phyloP scores from a whole-genome alignment of 768 basidiomycete genomes.

The Mycena rosella region DNA sequence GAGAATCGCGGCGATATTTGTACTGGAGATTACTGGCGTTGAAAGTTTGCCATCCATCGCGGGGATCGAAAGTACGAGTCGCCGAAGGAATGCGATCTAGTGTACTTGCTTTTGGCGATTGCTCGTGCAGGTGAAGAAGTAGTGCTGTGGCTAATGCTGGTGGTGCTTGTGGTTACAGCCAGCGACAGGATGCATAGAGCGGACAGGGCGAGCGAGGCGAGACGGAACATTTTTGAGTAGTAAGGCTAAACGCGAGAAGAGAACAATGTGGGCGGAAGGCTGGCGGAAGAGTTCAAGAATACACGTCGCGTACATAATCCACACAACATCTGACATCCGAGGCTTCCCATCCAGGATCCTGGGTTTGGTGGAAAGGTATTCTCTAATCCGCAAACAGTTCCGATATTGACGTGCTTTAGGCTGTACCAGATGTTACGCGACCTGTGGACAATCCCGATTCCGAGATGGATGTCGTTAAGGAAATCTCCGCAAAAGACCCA shows the following conservation, averaged over 20 bases:
- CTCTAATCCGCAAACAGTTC: too few species aligned
- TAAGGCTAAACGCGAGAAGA: background rate
- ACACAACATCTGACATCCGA: background rate
- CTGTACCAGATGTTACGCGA: background rate
- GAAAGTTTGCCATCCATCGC: slow-evolving; percentile 80
- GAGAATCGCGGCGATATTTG: slow-evolving; percentile 61
- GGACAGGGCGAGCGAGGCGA: slow-evolving; percentile 34
- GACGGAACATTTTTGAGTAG: slow-evolving; percentile 23
- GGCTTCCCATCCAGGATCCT: background rate
- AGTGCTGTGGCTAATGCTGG: slow-evolving; percentile 29
- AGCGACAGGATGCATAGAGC: slow-evolving; percentile 34
- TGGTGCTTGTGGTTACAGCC: slow-evolving; percentile 38
- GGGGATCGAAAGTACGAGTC: slow-evolving; percentile 72
- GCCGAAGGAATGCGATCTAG: slow-evolving; percentile 73
- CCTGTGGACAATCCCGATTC: background rate
- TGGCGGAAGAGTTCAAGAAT: too few species aligned
- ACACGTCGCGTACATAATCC: slow-evolving; percentile 17
- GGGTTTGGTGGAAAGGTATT: background rate
- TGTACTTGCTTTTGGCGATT: slow-evolving; percentile 55
- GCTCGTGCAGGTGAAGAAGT: slow-evolving; percentile 40
- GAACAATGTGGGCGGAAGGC: background rate
- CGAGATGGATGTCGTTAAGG: background rate
- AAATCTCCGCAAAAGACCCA: background rate
- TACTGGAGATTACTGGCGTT: slow-evolving; percentile 73
- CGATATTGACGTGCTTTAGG: background rate